Evolutionary conservation across 176 grass and related monocot genomes (phyloP), one percentile per base, ranked within the genome.

Genomic region (Ensete ventricosum): DNA sequence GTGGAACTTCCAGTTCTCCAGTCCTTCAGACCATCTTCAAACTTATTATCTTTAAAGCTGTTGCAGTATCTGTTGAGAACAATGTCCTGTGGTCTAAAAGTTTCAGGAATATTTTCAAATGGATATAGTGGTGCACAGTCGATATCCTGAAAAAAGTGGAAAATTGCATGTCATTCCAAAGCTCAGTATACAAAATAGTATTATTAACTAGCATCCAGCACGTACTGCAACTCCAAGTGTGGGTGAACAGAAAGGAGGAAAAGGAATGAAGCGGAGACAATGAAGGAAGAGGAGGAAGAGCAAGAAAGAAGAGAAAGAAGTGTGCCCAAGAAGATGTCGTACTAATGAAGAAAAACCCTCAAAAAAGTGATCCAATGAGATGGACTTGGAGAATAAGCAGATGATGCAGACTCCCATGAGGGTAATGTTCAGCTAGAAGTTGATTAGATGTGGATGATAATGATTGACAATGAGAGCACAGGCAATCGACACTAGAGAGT

Each of bases 51-150:
- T 22, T 72, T 77, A 62, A 91, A 87, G 73, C 83, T 87, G 64
- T 54, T 85, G 81, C 80, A 84, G 58, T 89, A 88, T 79, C 84
- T 82, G 16, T 81, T 89, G 26, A 69, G 14, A 63, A 60, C 78
- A 74, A 85, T 52, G 26, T 84, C 89, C 79, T 87, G 85, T 55
- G 59, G 73, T 85, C 82, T 89, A 72, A 94, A 78, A 78, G 86
- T 72, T 68, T 91, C 88, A 14, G 95, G 90, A 60, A 94, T 87
- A 87, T 94, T 99, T 82, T 94, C 90, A 43, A 89, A 73, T 52
- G 95, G 88, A 82, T 94, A 82, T 48, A 94, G 73, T 76, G 95
- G 90, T 90, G 94, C 91, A 73, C 90, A 99, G 76, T 99, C 95
- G 58, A 99, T 89, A 82, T 99, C 95, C 95, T 99, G 93, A 74